A percentile compares a stretch with the other conserved stretches of the same genome.
Evolutionary conservation across 208 protist genomes (phyloP).

Genomic region (Wallacemonas sp.): DNA sequence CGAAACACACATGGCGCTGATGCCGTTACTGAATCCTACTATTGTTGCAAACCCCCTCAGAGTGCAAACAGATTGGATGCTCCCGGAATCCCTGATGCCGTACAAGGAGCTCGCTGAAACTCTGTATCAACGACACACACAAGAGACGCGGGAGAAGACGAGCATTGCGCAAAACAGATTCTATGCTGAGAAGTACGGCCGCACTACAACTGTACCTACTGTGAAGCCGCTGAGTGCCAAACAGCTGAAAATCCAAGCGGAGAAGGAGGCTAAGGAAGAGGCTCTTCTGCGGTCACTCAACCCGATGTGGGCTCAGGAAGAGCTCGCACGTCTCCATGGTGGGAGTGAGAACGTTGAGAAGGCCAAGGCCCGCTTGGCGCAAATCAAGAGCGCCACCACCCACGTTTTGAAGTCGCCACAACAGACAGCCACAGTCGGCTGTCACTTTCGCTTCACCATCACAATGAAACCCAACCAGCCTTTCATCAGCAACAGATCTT

Average conservation of each 20-base stretch:
- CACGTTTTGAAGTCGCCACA: neutral
- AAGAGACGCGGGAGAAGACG: no score
- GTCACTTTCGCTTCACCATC: neutral
- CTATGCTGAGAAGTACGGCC: no score
- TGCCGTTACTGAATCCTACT: conserved; percentile 4
- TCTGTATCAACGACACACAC: no score
- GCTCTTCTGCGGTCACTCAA: neutral
- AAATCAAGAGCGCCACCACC: neutral
- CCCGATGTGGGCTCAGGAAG: neutral
- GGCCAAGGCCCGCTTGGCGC: neutral
- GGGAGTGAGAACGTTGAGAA: no score
- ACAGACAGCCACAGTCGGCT: neutral
- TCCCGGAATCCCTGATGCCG: no score
- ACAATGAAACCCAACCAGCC: neutral
- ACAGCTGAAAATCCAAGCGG: no score
- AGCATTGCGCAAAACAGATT: no score
- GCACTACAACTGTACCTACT: no score
- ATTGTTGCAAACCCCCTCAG: no score
- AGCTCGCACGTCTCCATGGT: neutral
- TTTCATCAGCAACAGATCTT: neutral
- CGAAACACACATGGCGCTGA: conserved; percentile 20
- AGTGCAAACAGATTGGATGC: neutral
- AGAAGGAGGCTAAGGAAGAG: no score
- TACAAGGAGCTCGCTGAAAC: no score
- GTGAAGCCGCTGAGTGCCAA: no score